Evolutionary conservation across 1,284 basidiomycete genomes (phyloP).

Genomic region (Ceratobasidium sp.): DNA sequence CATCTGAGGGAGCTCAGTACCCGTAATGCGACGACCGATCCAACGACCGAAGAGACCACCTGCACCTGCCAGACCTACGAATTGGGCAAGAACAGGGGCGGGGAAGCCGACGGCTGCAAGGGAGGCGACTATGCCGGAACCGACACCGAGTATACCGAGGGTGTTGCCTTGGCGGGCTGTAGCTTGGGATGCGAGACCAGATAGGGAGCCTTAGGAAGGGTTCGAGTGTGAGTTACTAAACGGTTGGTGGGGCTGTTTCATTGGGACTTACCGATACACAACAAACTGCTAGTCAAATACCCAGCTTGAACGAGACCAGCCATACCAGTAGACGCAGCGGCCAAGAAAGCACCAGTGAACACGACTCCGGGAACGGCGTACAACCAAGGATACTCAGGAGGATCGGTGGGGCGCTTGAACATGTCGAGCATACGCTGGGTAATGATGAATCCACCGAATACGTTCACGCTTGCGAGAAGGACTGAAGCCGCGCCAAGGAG

Average conservation of each 20-base stretch:
- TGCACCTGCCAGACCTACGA: constrained; percentile 78
- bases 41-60: constrained; percentile 74
- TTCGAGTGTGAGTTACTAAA: not conserved
- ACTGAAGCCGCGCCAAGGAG: constrained; percentile 82
- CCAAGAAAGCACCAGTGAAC: constrained; percentile 84
- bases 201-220: constrained; percentile 74
- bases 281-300: constrained; percentile 82
- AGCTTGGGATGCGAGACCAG: constrained; percentile 77
- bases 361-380: constrained; percentile 82
- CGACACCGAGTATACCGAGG: constrained; percentile 85
- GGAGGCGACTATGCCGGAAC: constrained; percentile 82
- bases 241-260: no score
- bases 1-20: constrained; percentile 87
- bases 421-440: constrained; percentile 91
- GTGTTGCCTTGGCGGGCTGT: constrained; percentile 86
- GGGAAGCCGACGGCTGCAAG: constrained; percentile 85
- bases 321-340: constrained; percentile 83
- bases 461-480: constrained; percentile 85
- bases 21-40: constrained; percentile 82
- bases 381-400: constrained; percentile 86
- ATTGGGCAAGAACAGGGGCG: constrained; percentile 78
- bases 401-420: constrained; percentile 87
- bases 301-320: constrained; percentile 88
- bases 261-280: constrained; percentile 76
- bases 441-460: constrained; percentile 85